Percentiles rank a stretch among this genome's conserved stretches.
Conservation (phyloP, 2,329 filamentous ascomycete species). For the Pseudofabraea citricarpa region DNA sequence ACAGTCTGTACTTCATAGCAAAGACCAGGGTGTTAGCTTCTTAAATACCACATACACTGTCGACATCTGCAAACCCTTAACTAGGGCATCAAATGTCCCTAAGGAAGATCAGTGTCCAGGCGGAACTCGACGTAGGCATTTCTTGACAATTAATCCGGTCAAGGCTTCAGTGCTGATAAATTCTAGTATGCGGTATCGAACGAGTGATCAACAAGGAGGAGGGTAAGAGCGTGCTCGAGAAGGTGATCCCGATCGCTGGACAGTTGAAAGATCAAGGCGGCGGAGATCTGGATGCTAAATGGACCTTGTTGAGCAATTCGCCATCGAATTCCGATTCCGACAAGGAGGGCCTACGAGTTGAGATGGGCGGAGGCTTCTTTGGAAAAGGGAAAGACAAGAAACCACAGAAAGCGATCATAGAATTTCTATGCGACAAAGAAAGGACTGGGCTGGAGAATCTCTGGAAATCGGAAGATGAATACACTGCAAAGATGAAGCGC, state of each 20-base stretch:
- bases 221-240: slow-evolving; percentile 42
- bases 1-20: slow-evolving; percentile 60
- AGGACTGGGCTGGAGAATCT: slow-evolving; percentile 71
- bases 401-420: slow-evolving; percentile 69
- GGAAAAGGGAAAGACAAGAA: slow-evolving; percentile 48
- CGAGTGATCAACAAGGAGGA: slow-evolving; percentile 46
- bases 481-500: slow-evolving; percentile 33
- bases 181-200: slow-evolving; percentile 69
- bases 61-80: slow-evolving; percentile 68
- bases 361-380: slow-evolving; percentile 54
- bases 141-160: too few relatives aligned
- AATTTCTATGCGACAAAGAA: slow-evolving; percentile 75
- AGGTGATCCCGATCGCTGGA: slow-evolving; percentile 71
- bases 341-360: slow-evolving; percentile 67
- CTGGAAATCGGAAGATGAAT: slow-evolving; percentile 51
- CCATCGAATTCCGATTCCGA: slow-evolving; percentile 59
- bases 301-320: slow-evolving; percentile 60
- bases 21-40: slow-evolving; percentile 39
- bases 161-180: too few relatives aligned
- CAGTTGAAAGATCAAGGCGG: slow-evolving; percentile 57
- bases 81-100: slow-evolving; percentile 50
- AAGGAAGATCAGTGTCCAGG: slow-evolving; percentile 60
- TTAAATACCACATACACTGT: slow-evolving; percentile 78
- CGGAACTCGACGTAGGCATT: slow-evolving; percentile 64
- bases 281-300: slow-evolving; percentile 57